Conservation (phyloP, 805 yeast genomes). For the Cyberlindnera misumaiensis region DNA sequence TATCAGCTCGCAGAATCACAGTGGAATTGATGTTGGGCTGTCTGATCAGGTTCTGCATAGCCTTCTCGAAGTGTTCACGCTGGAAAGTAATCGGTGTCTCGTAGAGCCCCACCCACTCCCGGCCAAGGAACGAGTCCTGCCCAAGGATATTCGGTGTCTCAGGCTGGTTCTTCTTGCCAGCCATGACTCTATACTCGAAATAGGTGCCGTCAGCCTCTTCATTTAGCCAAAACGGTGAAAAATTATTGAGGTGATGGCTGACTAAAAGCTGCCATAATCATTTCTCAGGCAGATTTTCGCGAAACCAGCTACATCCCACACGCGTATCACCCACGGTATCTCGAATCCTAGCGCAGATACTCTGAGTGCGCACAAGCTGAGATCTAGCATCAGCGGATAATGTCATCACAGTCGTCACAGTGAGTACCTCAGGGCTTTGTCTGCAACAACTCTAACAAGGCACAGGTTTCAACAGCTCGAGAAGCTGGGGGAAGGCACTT, state of each 20-base stretch:
- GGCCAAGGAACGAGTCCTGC: constrained; percentile 42
- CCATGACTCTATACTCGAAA: background rate
- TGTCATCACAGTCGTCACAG: constrained; percentile 23
- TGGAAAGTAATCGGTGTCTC: constrained; percentile 41
- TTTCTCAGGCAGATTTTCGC: background rate
- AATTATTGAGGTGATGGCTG: too few species aligned
- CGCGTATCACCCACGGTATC: too few species aligned
- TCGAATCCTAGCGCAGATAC: too few species aligned
- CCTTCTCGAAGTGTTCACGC: constrained; percentile 55
- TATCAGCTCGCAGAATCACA: constrained; percentile 83
- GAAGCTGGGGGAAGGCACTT: constrained; percentile 90
- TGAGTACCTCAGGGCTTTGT: constrained; percentile 6
- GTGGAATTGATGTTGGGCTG: constrained; percentile 92
- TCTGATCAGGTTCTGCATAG: constrained; percentile 71
- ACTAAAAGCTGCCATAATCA: background rate
- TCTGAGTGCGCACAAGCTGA: too few species aligned
- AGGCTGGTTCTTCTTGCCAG: constrained; percentile 6
- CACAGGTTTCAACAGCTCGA: constrained; percentile 43
- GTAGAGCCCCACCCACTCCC: constrained; percentile 57
- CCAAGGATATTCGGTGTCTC: constrained; percentile 34
- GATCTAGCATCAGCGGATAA: constrained; percentile 1
- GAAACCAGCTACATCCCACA: background rate
- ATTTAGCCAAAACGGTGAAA: too few species aligned
- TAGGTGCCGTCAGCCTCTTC: background rate
- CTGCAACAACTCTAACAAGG: constrained; percentile 4